Evolutionary conservation across 1,284 basidiomycete species (phyloP), one percentile per base, ranked within the genome.

Genomic region (Cystobasidiaceae sp.): DNA sequence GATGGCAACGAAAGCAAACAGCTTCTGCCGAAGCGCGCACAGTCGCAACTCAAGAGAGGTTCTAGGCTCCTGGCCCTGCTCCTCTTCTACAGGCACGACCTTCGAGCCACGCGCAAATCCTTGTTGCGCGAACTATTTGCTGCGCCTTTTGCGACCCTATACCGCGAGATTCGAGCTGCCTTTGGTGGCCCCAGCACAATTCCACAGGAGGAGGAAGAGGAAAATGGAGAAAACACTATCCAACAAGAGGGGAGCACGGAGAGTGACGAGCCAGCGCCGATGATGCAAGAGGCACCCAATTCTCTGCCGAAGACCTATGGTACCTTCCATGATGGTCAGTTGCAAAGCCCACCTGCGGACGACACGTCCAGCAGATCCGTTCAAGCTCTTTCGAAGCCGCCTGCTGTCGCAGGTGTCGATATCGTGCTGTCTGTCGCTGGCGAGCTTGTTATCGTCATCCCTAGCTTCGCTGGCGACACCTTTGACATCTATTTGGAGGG

Each of bases 61-160:
- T 64, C 61, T 3, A 51, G 61, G 4, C 28, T 64, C 1, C 32
- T 51, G 30, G 51, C 61, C 6, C 43, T 64, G 7, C 43, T 64
- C 7, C 44, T 64, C 27, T 64, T 64, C 51, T 64, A 44, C 30
- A 39, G 61, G 7, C 21, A 41, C 43, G 61, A 64, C 28, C 27
- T 56, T 15, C 25, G 51, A 4, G 27, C 27, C 3, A 43, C 30
- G 2, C 52, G 61, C 17, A 19, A 28, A 9, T 4, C 41, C 21
- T 39, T 64, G 21, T 25, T 56, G 3, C 50, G 52, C 13, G 61
- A 64, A 13, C 56, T 64, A 23, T 55, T 25, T 34, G 19, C 27
- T 13, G 17, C 61, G 8, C 61, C 61, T 30, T 49, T 64, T 28
- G 27, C 13, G 17, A 64, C 61, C 1, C 39, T 64, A 17, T 56